Evolutionary conservation across 2,329 filamentous ascomycete genomes (phyloP), one percentile per base, ranked within the genome.

Genomic region (Purpureocillium lavendulum): DNA sequence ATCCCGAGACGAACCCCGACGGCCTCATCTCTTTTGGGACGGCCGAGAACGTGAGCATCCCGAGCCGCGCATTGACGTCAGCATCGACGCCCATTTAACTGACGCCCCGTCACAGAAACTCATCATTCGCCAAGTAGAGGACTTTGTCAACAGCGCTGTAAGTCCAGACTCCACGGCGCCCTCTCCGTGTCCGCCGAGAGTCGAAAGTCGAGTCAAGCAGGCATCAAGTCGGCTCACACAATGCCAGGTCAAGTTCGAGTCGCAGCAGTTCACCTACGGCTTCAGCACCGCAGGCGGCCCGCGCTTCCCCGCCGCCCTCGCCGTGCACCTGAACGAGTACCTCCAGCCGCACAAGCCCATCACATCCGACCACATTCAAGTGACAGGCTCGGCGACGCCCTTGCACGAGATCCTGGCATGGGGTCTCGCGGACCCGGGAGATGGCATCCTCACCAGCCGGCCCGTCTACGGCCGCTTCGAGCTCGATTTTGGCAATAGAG

Each of bases 381-480:
- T 57, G 14, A 57, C 58, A 3, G 55, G 54, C 21, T 56, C 59
- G 3, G 58, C 59, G n/a, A 65, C 62, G 5, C 51, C 61, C 17
- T 57, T 65, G 40, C 61, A 67, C 18, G 61, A 63, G 18, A 52
- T 64, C 18, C 55, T 66, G 4, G 59, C 60, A 1, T 67, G 61
- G 58, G 55, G 53, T 4, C 43, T 67, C 10, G 58, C 58, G 0
- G 54, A 67, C 29, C 51, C 58, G 0, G 56, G 60, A 4, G 62
- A 68, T 3, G 62, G 55, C 1, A 54, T 69, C n/a, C 45, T 69
- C 10, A 51, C 60, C 2, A 62, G 60, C 26, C 50, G 59, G 1
- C 66, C 66, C 2, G 55, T 64, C 6, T 75, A 74, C 38, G 69
- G 70, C 4, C 64, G 65, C 2, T 73, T 75, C 40, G 61, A 70